Conservation (phyloP, 306 rosid species). For the Leucaena leucocephala region DNA sequence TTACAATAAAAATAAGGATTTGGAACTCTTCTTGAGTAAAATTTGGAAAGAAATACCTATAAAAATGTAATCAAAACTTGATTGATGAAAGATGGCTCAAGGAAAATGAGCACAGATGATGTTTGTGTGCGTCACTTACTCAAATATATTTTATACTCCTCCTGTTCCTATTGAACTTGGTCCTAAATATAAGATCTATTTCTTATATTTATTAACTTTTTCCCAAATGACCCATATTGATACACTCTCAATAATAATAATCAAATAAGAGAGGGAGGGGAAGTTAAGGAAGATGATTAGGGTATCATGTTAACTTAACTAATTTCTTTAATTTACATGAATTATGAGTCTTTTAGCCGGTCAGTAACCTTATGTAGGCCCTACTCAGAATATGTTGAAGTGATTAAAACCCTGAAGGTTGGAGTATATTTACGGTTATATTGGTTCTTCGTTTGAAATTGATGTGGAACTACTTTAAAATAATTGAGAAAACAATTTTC, state of each 20-base stretch:
- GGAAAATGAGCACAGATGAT: background rate
- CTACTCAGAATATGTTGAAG: background rate
- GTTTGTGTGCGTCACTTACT: background rate
- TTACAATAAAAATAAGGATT: background rate
- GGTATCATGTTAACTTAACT: too few relatives aligned
- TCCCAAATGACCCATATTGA: too few relatives aligned
- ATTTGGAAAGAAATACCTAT: background rate
- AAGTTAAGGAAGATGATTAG: too few relatives aligned
- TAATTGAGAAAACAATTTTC: slow-evolving; percentile 28
- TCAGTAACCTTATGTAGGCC: slow-evolving; percentile 7
- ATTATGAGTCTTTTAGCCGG: background rate
- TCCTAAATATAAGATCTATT: too few relatives aligned
- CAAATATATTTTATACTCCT: background rate
- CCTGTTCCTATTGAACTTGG: too few relatives aligned
- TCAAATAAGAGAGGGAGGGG: too few relatives aligned
- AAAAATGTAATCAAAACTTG: background rate
- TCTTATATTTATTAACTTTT: too few relatives aligned
- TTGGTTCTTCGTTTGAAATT: slow-evolving; percentile 29
- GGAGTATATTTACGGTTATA: slow-evolving; percentile 16
- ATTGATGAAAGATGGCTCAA: slow-evolving; percentile 15
- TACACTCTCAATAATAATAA: too few relatives aligned
- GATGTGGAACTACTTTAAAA: slow-evolving; percentile 23
- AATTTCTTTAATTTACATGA: too few relatives aligned
- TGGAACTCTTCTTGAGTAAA: background rate
- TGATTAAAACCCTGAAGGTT: slow-evolving; percentile 13